These are phyloP conservation scores for Dendrobium catenatum DNA, from an alignment of 106 monocot species.

Conservation along the genomic window DNA sequence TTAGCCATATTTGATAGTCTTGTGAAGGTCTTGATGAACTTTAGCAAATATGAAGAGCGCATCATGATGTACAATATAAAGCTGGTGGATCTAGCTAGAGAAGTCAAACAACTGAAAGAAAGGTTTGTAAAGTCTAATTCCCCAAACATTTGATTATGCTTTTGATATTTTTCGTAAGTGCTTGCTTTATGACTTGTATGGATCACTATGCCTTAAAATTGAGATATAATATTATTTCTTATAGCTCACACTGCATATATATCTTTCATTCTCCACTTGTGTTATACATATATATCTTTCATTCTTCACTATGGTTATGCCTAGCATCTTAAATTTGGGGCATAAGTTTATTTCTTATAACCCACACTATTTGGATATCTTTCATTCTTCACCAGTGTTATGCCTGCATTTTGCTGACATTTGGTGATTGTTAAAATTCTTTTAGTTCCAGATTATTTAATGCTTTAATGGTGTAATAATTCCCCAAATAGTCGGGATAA, in stretches of 20 bases:
- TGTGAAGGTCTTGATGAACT: constrained; percentile 40
- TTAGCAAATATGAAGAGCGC: constrained; percentile 19
- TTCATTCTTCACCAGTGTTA: neutral
- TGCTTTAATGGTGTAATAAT: neutral
- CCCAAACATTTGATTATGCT: constrained; percentile 2
- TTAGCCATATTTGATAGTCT: constrained; percentile 30
- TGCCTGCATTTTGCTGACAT: neutral
- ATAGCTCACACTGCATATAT: neutral
- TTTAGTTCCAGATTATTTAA: neutral
- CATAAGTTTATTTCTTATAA: neutral
- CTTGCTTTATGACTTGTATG: neutral
- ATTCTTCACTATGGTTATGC: neutral
- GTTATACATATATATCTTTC: neutral
- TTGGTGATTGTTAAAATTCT: neutral
- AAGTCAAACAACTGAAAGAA: constrained; percentile 32
- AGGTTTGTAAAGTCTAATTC: constrained; percentile 15
- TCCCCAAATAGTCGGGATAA: neutral
- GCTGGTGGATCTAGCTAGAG: constrained; percentile 21
- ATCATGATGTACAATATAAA: constrained; percentile 18
- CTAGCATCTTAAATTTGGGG: neutral
- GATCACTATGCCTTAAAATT: neutral
- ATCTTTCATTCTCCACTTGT: neutral
- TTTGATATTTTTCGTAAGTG: neutral
- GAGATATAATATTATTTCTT: neutral
- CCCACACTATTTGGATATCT: neutral